Base-by-base conservation (phyloP, 2,329 filamentous ascomycete genomes). In the Penicillium sp. region DNA sequence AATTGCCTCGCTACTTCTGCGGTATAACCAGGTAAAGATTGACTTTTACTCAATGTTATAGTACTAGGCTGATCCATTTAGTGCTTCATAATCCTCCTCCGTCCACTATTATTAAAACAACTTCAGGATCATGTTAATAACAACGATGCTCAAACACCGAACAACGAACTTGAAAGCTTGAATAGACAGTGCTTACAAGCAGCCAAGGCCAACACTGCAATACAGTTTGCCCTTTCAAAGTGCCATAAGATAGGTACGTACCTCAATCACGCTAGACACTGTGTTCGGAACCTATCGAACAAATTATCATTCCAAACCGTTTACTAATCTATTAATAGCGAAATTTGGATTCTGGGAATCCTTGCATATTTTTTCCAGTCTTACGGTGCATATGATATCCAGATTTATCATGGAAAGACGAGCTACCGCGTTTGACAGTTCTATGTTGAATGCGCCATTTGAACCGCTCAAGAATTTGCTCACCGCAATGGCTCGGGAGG, bases 261-360 rank as follows among this genome's bases (percentile, higher is more conserved):
- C 3, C 16, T 14, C 0, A 4, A 36, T n/a, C 11, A 34, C n/a
- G n/a, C n/a, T n/a, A n/a, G n/a, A n/a, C n/a, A n/a, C n/a, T n/a
- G n/a, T n/a, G n/a, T n/a, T n/a, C n/a, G n/a, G n/a, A n/a, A n/a
- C n/a, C n/a, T n/a, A n/a, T n/a, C n/a, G n/a, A n/a, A n/a, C n/a
- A n/a, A n/a, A n/a, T n/a, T n/a, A n/a, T n/a, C n/a, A n/a, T n/a
- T n/a, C n/a, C n/a, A 28, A 5, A 28, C 21, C 16, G 14, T 9
- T 9, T n/a, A 13, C 23, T 43, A 8, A 43, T 10, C 13, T 16
- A 28, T 28, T 5, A 9, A 16, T 10, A 61, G 64, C 61, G 1
- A 61, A 61, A 28, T 67, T 61, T 14, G 61, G 64, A 5, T 66
- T 65, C 21, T 67, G 61, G 59, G 60, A 67, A 18, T 62, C 61